A percentile compares a stretch with the other conserved stretches of the same genome.
phyloP scores from a whole-genome alignment of 2,329 filamentous ascomycete genomes.

The Epicoccum nigrum region DNA sequence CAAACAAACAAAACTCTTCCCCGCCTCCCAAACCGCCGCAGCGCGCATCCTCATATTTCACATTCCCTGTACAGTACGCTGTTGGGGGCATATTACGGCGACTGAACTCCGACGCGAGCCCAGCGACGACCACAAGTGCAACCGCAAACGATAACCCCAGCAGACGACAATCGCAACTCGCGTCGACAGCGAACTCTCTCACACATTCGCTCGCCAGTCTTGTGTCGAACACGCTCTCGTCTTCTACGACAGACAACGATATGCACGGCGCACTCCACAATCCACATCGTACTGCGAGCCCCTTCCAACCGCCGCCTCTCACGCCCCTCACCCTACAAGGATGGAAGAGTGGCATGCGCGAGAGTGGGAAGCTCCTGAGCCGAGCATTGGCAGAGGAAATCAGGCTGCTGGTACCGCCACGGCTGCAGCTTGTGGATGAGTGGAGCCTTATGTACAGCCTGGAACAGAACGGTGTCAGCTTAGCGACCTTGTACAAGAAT shows the following conservation, averaged over 20 bases:
- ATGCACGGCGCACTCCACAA: constrained; percentile 67
- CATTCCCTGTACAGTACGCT: constrained; percentile 57
- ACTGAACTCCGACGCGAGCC: constrained; percentile 51
- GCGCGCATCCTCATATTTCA: constrained; percentile 53
- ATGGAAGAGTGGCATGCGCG: constrained; percentile 65
- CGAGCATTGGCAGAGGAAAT: constrained; percentile 88
- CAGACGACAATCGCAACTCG: constrained; percentile 27
- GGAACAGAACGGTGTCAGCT: constrained; percentile 87
- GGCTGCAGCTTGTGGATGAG: constrained; percentile 83
- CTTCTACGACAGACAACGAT: constrained; percentile 36
- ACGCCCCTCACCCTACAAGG: constrained; percentile 77
- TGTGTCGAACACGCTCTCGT: constrained; percentile 37
- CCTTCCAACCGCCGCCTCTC: constrained; percentile 86
- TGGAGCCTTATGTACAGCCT: constrained; percentile 90
- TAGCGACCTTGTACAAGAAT: constrained; percentile 84
- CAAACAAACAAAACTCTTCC: constrained; percentile 25
- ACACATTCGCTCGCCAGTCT: constrained; percentile 46
- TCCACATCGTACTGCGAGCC: constrained; percentile 69
- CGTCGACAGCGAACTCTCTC: constrained; percentile 31
- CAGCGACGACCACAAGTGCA: constrained; percentile 16
- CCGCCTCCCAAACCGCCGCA: constrained; percentile 22
- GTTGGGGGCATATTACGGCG: constrained; percentile 55
- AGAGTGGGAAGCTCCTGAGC: constrained; percentile 70
- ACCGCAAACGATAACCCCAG: constrained; percentile 9
- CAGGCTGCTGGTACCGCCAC: constrained; percentile 81